A percentile compares a stretch with the other conserved stretches of the same genome.
These are phyloP conservation scores for Furcasterigmium sp. DNA, from an alignment of 2,329 filamentous ascomycete species.

Conservation along the genomic window DNA sequence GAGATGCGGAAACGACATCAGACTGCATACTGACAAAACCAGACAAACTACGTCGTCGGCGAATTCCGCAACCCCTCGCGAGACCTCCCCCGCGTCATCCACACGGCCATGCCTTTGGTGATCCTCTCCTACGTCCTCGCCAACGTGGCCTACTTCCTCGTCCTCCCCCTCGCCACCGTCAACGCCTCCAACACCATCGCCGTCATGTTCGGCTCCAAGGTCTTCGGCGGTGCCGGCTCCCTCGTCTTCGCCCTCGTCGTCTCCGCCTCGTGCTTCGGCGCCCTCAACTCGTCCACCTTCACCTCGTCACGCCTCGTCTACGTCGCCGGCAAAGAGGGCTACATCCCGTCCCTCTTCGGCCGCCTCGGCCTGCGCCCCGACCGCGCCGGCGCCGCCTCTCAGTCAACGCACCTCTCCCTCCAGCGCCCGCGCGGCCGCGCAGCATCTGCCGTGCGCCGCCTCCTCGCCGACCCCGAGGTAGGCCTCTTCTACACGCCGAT, in stretches of 20 bases:
- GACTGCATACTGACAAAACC: conserved; percentile 8
- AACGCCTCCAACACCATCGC: conserved; percentile 92
- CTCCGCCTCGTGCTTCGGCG: conserved; percentile 86
- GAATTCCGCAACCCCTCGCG: conserved; percentile 90
- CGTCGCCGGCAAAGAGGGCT: conserved; percentile 90
- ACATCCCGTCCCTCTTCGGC: conserved; percentile 78
- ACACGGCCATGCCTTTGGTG: conserved; percentile 92
- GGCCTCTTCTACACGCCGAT: conserved; percentile 93
- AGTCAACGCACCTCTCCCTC: conserved; percentile 40
- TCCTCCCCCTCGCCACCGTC: conserved; percentile 75
- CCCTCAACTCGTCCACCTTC: conserved; percentile 90
- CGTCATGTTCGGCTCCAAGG: conserved; percentile 84
- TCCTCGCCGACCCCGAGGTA: conserved; percentile 70
- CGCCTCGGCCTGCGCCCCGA: conserved; percentile 66
- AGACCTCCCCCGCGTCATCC: conserved; percentile 90
- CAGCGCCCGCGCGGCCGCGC: conserved; percentile 50
- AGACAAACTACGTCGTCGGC: conserved; percentile 97
- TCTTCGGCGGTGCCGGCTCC: conserved; percentile 80
- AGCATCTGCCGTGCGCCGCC: conserved; percentile 50
- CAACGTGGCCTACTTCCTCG: conserved; percentile 91
- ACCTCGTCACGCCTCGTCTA: conserved; percentile 90
- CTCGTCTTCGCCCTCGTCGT: conserved; percentile 85
- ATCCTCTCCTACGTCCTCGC: conserved; percentile 87
- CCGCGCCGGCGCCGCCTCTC: conserved; percentile 30
- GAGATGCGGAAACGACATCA: too few species aligned